Conservation (phyloP, 306 rosid species). For the Rosa lucieae region DNA sequence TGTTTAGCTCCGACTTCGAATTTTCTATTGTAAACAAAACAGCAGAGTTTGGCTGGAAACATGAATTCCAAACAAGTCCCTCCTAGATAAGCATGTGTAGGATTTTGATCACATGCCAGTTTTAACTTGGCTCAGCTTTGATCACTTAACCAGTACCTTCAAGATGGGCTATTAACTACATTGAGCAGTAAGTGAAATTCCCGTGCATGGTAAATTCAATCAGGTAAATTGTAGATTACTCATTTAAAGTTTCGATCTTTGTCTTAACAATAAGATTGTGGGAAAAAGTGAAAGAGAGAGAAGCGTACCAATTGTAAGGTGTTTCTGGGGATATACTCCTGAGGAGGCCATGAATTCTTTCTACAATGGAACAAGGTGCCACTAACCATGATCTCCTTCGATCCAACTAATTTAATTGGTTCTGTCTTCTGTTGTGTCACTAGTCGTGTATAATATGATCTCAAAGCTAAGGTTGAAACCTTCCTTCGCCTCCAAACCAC, state of each 20-base stretch:
- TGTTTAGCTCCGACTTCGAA: too few relatives aligned
- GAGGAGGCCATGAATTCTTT: constrained; percentile 96
- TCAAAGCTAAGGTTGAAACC: too few relatives aligned
- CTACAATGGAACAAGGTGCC: constrained; percentile 70
- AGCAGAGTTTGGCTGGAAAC: too few relatives aligned
- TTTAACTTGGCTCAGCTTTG: neutral
- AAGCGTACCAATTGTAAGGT: constrained; percentile 74
- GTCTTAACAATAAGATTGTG: too few relatives aligned
- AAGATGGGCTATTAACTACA: neutral
- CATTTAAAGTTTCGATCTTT: neutral
- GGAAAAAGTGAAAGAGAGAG: neutral
- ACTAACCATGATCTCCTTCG: constrained; percentile 50
- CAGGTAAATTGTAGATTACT: too few relatives aligned
- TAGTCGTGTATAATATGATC: too few relatives aligned
- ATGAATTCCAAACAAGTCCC: neutral
- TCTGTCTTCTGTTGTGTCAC: too few relatives aligned
- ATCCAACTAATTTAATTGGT: too few relatives aligned
- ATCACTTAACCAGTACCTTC: neutral
- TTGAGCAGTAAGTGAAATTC: neutral
- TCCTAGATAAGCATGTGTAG: neutral
- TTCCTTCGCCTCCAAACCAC: constrained; percentile 19
- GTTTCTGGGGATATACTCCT: constrained; percentile 71
- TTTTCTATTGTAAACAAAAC: neutral
- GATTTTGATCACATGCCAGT: neutral
- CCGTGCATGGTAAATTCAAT: too few relatives aligned